Conservation (phyloP, 768 basidiomycete species). For the Solioccasus polychromus region DNA sequence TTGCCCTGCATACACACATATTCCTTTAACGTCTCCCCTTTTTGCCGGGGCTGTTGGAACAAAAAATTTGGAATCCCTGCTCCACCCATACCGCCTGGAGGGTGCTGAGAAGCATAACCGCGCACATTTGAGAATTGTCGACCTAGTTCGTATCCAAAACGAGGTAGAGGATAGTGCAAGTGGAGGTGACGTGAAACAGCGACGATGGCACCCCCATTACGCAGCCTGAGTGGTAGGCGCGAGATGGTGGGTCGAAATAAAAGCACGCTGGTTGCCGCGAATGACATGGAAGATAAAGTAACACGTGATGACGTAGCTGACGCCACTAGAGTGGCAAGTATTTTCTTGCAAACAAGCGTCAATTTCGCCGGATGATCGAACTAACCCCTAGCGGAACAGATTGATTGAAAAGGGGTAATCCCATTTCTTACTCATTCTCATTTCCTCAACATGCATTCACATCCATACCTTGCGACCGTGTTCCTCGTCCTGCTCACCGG, state of each 20-base stretch:
- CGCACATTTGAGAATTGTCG: slow-evolving; percentile 19
- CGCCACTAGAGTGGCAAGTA: too few species aligned
- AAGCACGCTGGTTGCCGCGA: not conserved
- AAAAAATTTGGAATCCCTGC: slow-evolving; percentile 57
- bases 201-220: slow-evolving; percentile 17
- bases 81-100: slow-evolving; percentile 36
- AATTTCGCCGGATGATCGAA: too few species aligned
- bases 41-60: slow-evolving; percentile 58
- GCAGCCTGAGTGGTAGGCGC: slow-evolving; percentile 17
- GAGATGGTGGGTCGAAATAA: slow-evolving; percentile 8
- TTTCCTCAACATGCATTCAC: not conserved
- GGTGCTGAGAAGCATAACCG: slow-evolving; percentile 48
- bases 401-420: not conserved
- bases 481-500: not conserved
- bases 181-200: not conserved
- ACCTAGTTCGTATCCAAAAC: not conserved
- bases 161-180: not conserved
- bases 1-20: slow-evolving; percentile 45
- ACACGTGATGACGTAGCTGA: not conserved
- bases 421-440: too few species aligned
- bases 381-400: too few species aligned
- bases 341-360: too few species aligned
- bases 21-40: slow-evolving; percentile 86
- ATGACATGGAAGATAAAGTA: slow-evolving; percentile 7
- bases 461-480: not conserved